A percentile compares a stretch with the other conserved stretches of the same genome.
Conservation (phyloP, 352 stramenopile genomes). For the Phytopythium litorale region DNA sequence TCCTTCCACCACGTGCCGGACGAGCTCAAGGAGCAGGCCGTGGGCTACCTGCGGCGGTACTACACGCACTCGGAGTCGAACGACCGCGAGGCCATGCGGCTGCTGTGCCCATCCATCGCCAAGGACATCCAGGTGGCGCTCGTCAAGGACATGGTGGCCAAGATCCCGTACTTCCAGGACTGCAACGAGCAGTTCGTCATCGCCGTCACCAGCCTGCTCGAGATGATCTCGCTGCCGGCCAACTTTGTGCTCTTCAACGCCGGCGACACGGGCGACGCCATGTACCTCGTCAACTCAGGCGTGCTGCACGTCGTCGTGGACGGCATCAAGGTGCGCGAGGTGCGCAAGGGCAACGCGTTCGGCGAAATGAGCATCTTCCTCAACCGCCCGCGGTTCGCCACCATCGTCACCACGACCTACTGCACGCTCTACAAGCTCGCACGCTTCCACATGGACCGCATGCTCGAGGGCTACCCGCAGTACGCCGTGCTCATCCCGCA, state of each 20-base stretch:
- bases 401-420: slow-evolving; percentile 50
- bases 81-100: slow-evolving; percentile 50
- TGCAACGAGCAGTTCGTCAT: slow-evolving; percentile 65
- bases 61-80: slow-evolving; percentile 67
- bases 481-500: slow-evolving; percentile 35
- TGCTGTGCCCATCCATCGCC: slow-evolving; percentile 58
- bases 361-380: slow-evolving; percentile 63
- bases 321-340: slow-evolving; percentile 55
- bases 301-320: slow-evolving; percentile 58
- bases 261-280: slow-evolving; percentile 52
- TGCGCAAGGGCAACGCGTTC: slow-evolving; percentile 60
- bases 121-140: slow-evolving; percentile 63
- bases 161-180: slow-evolving; percentile 53
- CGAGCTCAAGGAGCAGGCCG: slow-evolving; percentile 36
- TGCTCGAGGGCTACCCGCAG: slow-evolving; percentile 54
- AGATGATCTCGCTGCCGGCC: slow-evolving; percentile 57
- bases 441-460: slow-evolving; percentile 45
- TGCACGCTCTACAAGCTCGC: slow-evolving; percentile 61
- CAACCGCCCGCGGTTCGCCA: slow-evolving; percentile 45
- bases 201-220: slow-evolving; percentile 55
- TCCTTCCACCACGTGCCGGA: slow-evolving; percentile 61
- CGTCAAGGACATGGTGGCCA: slow-evolving; percentile 53
- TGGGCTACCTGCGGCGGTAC: slow-evolving; percentile 56
- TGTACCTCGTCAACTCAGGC: slow-evolving; percentile 67
- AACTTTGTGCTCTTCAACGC: slow-evolving; percentile 43